Percentiles rank a stretch among this genome's conserved stretches.
These are phyloP conservation scores for Eucalyptus sp. DNA, from an alignment of 345 rosid species.

Conservation along the genomic window DNA sequence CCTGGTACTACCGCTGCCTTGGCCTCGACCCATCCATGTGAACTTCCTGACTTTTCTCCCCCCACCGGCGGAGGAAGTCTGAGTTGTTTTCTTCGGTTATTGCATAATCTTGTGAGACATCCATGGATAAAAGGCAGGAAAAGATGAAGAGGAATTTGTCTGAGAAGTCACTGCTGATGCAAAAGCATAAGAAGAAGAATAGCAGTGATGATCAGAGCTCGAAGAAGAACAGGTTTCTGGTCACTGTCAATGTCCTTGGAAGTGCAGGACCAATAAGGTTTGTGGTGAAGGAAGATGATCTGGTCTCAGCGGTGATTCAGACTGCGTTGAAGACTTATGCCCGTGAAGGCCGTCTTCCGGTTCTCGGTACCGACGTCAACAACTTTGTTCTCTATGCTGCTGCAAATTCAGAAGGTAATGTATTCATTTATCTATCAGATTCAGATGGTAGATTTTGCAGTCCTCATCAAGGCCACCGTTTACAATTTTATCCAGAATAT, in stretches of 20 bases:
- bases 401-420: slow-evolving; percentile 23
- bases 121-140: not conserved
- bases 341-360: slow-evolving; percentile 73
- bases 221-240: slow-evolving; percentile 37
- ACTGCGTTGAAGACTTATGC: slow-evolving; percentile 59
- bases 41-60: not conserved
- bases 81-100: not conserved
- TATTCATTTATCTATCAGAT: not conserved
- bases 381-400: slow-evolving; percentile 40
- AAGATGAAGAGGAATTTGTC: not conserved
- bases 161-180: slow-evolving; percentile 8
- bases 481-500: not conserved
- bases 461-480: not conserved
- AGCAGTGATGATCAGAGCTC: slow-evolving; percentile 1
- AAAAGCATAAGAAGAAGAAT: not conserved
- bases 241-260: slow-evolving; percentile 56
- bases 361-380: slow-evolving; percentile 43
- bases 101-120: not conserved
- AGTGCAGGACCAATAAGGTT: slow-evolving; percentile 76
- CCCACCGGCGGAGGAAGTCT: not conserved
- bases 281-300: slow-evolving; percentile 44
- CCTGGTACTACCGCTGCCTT: slow-evolving; percentile 34
- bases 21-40: slow-evolving; percentile 32
- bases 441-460: not conserved
- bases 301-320: slow-evolving; percentile 43